Base-by-base conservation (phyloP, 2,329 filamentous ascomycete species). In the Tolypocladium nubicola region DNA sequence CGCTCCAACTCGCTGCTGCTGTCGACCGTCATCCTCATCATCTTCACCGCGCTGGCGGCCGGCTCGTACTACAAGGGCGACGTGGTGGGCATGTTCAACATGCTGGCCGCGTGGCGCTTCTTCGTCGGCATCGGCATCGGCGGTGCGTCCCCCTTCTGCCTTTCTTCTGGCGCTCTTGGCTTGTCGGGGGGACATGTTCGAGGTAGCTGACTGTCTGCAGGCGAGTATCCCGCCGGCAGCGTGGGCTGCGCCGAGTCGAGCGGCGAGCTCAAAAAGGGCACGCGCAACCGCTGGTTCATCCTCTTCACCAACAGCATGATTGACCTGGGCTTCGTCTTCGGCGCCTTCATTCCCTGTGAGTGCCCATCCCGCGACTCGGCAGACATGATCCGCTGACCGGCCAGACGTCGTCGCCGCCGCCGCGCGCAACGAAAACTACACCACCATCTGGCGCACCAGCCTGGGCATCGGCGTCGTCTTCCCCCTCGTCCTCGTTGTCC, bases 281-380 rank as follows among this genome's bases (percentile, higher is more conserved):
- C 87, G 19, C 80, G 92, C n/a, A 93, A 97, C 68, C 80, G 88
- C 43, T 96, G 90, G 90, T 97, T 92, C 68, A 89, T 93, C 64
- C 78, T 96, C 62, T 95, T 94, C 71, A 96, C 89, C 52, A 95
- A 95, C 71, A 84, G 88, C 30, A 88, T 91, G 77, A 95, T 96
- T 59, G 89, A 95, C 67, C 82, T 73, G 66, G 91, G 89, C 1
- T 96, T 95, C 62, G 88, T 95, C 1, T 77, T 93, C 57, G 86
- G 89, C 10, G 86, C 89, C 0, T 83, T 96, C 60, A 84, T 94
- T 1, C 89, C 90, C 3, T 82, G 73, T 73, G 45, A 60, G 71
- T 64, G 1, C 11, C 7, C 6, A 0, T 5, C 8, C 21, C 2
- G 19, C 1, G 16, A 1, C 9, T 57, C 56, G 19, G 58, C 39